Percentiles rank a stretch among this genome's conserved stretches.
These are phyloP conservation scores for Candida frijolesensis DNA, from an alignment of 1,139 yeast genomes.

Conservation along the genomic window DNA sequence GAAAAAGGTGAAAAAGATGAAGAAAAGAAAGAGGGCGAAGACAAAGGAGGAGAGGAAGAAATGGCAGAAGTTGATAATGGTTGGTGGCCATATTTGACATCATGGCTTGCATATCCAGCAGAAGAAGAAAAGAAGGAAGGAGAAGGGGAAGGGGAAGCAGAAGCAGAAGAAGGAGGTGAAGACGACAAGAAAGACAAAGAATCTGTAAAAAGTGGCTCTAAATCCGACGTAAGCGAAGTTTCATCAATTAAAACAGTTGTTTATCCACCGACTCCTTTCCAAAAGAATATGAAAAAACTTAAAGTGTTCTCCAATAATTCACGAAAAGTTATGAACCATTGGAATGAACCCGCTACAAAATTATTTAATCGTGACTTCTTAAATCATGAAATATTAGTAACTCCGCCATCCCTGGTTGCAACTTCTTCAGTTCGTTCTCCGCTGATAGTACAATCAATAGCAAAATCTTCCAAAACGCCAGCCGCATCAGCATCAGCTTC, in stretches of 20 bases:
- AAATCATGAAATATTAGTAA: slow-evolving; percentile 9
- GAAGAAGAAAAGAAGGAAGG: slow-evolving; percentile 5
- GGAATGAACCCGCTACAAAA: slow-evolving; percentile 39
- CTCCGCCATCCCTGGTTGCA: slow-evolving; percentile 1
- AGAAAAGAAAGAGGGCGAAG: background rate
- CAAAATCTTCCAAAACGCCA: background rate
- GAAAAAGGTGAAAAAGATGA: background rate
- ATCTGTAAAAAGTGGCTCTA: background rate
- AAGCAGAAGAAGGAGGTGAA: slow-evolving; percentile 6
- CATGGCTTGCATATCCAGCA: slow-evolving; percentile 1
- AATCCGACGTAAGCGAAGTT: background rate
- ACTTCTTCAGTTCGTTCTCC: background rate
- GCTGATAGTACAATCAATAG: background rate
- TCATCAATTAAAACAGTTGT: background rate
- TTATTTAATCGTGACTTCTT: slow-evolving; percentile 21
- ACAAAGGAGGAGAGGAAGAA: background rate
- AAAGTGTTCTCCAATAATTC: slow-evolving; percentile 26
- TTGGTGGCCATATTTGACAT: slow-evolving; percentile 2
- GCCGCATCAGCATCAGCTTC: background rate
- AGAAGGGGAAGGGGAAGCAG: slow-evolving; percentile 5
- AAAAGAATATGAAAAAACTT: slow-evolving; percentile 16
- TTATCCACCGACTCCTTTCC: slow-evolving; percentile 6
- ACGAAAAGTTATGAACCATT: slow-evolving; percentile 27
- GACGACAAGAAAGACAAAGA: slow-evolving; percentile 6
- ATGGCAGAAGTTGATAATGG: background rate